Evolutionary conservation across 441 rosid species (phyloP), one percentile per base, ranked within the genome.

Genomic region (Eutrema salsugineum): DNA sequence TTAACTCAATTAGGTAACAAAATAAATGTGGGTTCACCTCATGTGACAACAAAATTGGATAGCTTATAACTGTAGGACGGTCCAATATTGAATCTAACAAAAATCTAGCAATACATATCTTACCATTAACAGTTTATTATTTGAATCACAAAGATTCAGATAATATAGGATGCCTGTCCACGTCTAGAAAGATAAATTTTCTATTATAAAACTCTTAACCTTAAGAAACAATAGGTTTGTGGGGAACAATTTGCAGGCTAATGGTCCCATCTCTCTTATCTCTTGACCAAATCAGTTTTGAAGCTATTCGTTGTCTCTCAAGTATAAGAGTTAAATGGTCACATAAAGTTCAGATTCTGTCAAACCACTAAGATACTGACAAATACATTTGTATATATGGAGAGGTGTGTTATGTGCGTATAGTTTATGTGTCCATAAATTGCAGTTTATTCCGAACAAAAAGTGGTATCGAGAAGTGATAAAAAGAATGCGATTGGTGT

Each of bases 11-110:
- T 33, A 47, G 79, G 76, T 48, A 70, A 70, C 33, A 35, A 48
- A 55, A 59, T 42, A 50, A 53, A 67, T 51, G 63, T 66, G 68
- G 49, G 69, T 48, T 69, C 71, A 63, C 11, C 14, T 70, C 75
- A 76, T 63, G 61, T 63, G 67, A 56, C 59, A 55, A 40, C 60
- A 69, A 62, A 50, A 40, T 40, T 30, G 39, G 65, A 43, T 60
- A 53, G 27, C 28, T 35, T 68, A 33, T 43, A 51, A 3, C 20
- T 15, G 44, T 61, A 39, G 28, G 35, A 53, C 19, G 27, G 44
- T 75, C 64, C 48, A 73, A 62, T 55, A 63, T 63, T 75, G 32
- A 75, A 42, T 53, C 27, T 24, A 27, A 16, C 60, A 68, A 60
- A 68, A 27, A 54, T 75, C 51, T 33, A 33, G 20, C 30, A 30